A percentile compares a stretch with the other conserved stretches of the same genome.
Evolutionary conservation across 2,329 filamentous ascomycete genomes (phyloP).

Genomic region (Colletotrichum theobromicola): DNA sequence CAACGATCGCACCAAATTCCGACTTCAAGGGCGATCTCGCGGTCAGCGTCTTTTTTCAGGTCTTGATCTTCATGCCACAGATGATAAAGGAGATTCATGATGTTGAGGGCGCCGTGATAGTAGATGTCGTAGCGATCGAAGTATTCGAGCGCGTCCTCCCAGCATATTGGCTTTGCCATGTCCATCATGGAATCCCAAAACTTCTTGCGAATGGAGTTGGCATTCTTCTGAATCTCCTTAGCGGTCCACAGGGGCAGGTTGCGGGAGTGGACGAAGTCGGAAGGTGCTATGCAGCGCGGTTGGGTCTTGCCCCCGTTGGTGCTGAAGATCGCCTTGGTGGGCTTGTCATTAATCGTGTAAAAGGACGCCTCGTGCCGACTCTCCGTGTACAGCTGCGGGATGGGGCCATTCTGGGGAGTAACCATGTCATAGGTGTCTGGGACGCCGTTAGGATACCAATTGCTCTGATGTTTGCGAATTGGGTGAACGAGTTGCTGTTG

Average conservation of each 20-base stretch:
- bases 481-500: background rate
- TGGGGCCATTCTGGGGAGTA: slow-evolving; percentile 25
- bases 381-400: slow-evolving; percentile 36
- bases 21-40: slow-evolving; percentile 30
- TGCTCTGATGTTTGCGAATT: background rate
- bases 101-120: slow-evolving; percentile 49
- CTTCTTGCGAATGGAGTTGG: slow-evolving; percentile 42
- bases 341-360: slow-evolving; percentile 37
- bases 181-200: slow-evolving; percentile 39
- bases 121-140: slow-evolving; percentile 56
- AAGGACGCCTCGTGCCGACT: too few species aligned
- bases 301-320: slow-evolving; percentile 33
- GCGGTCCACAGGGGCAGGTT: slow-evolving; percentile 42
- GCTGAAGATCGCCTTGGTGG: slow-evolving; percentile 43
- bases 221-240: slow-evolving; percentile 41
- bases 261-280: slow-evolving; percentile 31
- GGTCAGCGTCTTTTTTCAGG: slow-evolving; percentile 31
- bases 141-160: slow-evolving; percentile 50
- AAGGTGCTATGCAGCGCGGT: slow-evolving; percentile 30
- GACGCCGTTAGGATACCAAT: slow-evolving; percentile 40
- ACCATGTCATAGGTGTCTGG: slow-evolving; percentile 39
- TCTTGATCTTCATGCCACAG: slow-evolving; percentile 45
- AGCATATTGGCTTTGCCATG: slow-evolving; percentile 35
- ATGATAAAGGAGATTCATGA: slow-evolving; percentile 50
- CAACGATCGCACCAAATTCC: slow-evolving; percentile 38